Percentiles rank a stretch among this genome's conserved stretches.
These are phyloP conservation scores for Botrytis tulipae DNA, from an alignment of 2,329 filamentous ascomycete species.

Conservation along the genomic window DNA sequence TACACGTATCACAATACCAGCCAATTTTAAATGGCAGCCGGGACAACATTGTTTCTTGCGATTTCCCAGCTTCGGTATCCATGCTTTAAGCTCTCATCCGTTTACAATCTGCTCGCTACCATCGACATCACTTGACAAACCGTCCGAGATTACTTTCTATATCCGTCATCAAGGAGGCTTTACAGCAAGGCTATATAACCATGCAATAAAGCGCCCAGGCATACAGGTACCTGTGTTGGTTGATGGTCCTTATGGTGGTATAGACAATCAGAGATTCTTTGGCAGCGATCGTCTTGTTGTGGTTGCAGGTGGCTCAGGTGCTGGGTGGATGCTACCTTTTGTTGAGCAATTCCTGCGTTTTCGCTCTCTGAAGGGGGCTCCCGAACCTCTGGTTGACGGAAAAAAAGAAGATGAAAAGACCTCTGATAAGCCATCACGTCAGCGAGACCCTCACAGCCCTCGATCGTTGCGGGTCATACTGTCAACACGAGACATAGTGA, in stretches of 20 bases:
- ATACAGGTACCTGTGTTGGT: background rate
- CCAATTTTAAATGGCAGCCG: background rate
- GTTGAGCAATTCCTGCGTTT: background rate
- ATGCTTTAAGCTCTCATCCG: background rate
- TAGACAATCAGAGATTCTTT: background rate
- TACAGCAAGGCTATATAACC: background rate
- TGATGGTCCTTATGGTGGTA: background rate
- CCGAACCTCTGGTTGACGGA: background rate
- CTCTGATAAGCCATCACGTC: background rate
- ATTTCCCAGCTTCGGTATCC: background rate
- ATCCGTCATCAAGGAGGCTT: background rate
- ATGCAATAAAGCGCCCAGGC: background rate
- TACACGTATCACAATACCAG: background rate
- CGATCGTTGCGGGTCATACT: background rate
- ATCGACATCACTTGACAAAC: background rate
- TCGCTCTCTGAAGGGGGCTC: background rate
- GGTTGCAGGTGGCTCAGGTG: background rate
- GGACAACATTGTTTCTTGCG: background rate
- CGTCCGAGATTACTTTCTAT: background rate
- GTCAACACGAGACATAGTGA: background rate
- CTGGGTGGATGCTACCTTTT: background rate
- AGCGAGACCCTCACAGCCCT: background rate
- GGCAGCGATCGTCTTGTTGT: background rate
- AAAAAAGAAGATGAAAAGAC: background rate
- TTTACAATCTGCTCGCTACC: background rate